Conservation (phyloP, 192 early-diverging fungal genomes). For the Backusella sp. region DNA sequence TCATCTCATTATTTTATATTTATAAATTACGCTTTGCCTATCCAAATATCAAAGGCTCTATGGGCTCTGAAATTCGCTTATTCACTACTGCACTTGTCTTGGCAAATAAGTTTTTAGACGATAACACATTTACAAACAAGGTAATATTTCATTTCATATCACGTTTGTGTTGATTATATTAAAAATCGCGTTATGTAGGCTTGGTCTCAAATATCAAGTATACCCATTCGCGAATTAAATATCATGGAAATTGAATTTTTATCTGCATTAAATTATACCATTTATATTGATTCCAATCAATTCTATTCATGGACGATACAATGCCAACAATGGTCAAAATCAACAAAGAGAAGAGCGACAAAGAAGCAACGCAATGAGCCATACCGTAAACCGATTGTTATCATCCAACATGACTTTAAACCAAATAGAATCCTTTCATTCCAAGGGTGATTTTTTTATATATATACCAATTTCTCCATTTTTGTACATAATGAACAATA, state of each 20-base stretch:
- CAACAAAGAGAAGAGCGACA: neutral
- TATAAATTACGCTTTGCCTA: slow-evolving; percentile 53
- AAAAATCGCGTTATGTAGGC: slow-evolving; percentile 16
- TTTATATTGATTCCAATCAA: slow-evolving; percentile 65
- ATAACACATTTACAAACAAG: slow-evolving; percentile 89
- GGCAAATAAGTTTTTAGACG: slow-evolving; percentile 83
- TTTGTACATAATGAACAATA: neutral
- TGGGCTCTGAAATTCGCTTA: slow-evolving; percentile 79
- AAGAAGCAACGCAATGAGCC: neutral
- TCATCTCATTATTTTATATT: slow-evolving; percentile 63
- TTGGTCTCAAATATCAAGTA: slow-evolving; percentile 87
- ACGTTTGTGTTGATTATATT: no score
- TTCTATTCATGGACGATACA: slow-evolving; percentile 66
- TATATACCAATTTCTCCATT: neutral
- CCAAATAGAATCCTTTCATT: slow-evolving; percentile 15
- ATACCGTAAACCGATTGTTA: neutral
- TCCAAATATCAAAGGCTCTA: slow-evolving; percentile 55
- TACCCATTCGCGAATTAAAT: slow-evolving; percentile 77
- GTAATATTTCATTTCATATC: slow-evolving; percentile 10
- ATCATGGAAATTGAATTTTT: slow-evolving; percentile 90
- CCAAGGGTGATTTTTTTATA: slow-evolving; percentile 2
- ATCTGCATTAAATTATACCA: slow-evolving; percentile 68
- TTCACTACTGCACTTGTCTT: slow-evolving; percentile 83
- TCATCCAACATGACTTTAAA: slow-evolving; percentile 13
- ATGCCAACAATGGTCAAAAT: slow-evolving; percentile 29